Percentiles rank a stretch among this genome's conserved stretches.
These are phyloP conservation scores for Peronosclerospora sorghi DNA, from an alignment of 352 stramenopile genomes.

Conservation along the genomic window DNA sequence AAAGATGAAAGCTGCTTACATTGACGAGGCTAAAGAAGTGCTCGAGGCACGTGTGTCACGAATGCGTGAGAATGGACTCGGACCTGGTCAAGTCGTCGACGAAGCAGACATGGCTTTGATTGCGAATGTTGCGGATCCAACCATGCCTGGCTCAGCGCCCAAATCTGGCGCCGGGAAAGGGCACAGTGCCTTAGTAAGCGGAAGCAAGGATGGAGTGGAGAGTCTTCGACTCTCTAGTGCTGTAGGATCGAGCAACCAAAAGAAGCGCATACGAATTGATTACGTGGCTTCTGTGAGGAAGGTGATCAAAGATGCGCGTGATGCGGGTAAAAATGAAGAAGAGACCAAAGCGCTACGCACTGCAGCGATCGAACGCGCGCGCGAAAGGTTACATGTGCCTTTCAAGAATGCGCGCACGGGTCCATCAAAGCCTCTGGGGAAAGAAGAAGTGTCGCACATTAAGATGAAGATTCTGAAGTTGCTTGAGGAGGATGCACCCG, in stretches of 20 bases:
- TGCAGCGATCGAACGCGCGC: slow-evolving; percentile 62
- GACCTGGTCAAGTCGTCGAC: slow-evolving; percentile 62
- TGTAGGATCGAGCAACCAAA: slow-evolving; percentile 26
- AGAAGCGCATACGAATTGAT: slow-evolving; percentile 81
- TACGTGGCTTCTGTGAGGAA: slow-evolving; percentile 79
- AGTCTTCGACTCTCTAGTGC: slow-evolving; percentile 5
- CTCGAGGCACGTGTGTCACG: slow-evolving; percentile 72
- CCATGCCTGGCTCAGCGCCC: slow-evolving; percentile 26
- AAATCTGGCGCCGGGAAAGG: slow-evolving; percentile 25
- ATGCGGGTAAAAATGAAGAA: slow-evolving; percentile 66
- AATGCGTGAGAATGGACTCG: slow-evolving; percentile 66
- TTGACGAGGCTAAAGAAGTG: slow-evolving; percentile 83
- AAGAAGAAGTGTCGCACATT: slow-evolving; percentile 74
- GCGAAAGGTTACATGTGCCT: slow-evolving; percentile 64
- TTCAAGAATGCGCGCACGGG: slow-evolving; percentile 70
- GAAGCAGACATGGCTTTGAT: slow-evolving; percentile 66
- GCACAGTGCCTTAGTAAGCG: neutral
- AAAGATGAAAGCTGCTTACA: slow-evolving; percentile 82
- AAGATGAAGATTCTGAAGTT: slow-evolving; percentile 82
- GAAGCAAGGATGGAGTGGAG: slow-evolving; percentile 16
- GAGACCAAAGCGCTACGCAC: slow-evolving; percentile 59
- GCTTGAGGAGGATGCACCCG: slow-evolving; percentile 66
- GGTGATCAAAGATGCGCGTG: slow-evolving; percentile 60
- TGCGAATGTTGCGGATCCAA: slow-evolving; percentile 27
- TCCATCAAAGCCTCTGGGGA: slow-evolving; percentile 63